These are phyloP conservation scores for Cyclotella sp. DNA, from an alignment of 108 stramenopile genomes.

Conservation along the genomic window DNA sequence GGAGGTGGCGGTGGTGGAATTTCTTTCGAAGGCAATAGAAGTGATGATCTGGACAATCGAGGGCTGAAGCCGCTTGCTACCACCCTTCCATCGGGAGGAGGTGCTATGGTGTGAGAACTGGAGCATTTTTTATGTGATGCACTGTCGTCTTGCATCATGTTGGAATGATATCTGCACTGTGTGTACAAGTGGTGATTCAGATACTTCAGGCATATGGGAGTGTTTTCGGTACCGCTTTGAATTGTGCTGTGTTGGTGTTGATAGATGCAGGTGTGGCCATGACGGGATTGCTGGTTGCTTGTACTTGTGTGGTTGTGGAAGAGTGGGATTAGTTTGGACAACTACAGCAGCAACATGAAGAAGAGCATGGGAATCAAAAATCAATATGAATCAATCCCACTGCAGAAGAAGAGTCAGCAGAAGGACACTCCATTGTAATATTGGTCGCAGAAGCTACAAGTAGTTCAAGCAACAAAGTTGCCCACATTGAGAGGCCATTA, in stretches of 20 bases:
- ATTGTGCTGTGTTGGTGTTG: no score
- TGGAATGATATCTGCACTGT: conserved; percentile 76
- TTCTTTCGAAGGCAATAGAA: conserved; percentile 23
- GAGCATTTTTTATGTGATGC: conserved; percentile 63
- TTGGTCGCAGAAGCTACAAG: conserved; percentile 57
- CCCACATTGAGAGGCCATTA: not conserved
- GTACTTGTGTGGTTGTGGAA: conserved; percentile 64
- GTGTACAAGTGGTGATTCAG: no score
- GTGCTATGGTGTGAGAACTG: conserved; percentile 60
- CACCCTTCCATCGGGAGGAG: conserved; percentile 43
- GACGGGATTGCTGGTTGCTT: conserved; percentile 76
- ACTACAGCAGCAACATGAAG: not conserved
- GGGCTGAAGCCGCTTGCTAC: conserved; percentile 23
- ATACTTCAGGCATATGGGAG: no score
- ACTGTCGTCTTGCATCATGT: conserved; percentile 57
- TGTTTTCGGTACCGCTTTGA: no score
- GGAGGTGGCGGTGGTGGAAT: conserved; percentile 1
- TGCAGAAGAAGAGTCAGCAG: conserved; percentile 56
- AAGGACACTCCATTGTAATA: conserved; percentile 47
- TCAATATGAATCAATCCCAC: conserved; percentile 53
- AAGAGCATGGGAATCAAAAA: no score
- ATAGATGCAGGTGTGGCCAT: conserved; percentile 89
- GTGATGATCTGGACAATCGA: not conserved
- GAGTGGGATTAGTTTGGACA: not conserved
- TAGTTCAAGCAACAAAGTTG: not conserved